Evolutionary conservation across 805 yeast species (phyloP).

Genomic region (Starmera dryadoides): DNA sequence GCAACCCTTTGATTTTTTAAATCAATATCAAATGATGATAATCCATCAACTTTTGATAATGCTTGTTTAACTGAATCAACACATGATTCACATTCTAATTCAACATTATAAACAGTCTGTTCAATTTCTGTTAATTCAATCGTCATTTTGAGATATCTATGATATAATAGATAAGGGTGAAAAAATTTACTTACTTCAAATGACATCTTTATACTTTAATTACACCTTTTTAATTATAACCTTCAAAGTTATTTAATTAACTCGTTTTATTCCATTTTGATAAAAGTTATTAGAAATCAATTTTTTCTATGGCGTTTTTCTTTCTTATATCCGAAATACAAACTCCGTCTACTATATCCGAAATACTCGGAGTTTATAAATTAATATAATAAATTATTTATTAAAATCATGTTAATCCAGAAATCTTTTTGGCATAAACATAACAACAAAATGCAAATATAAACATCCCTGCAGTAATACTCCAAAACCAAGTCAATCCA

Average conservation of each 20-base stretch:
- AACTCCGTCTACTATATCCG: no score
- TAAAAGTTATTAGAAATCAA: no score
- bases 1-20: constrained; percentile 53
- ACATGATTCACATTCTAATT: constrained; percentile 73
- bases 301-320: no score
- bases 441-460: constrained; percentile 40
- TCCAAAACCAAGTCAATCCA: constrained; percentile 61
- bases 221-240: background rate
- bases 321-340: no score
- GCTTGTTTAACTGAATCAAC: constrained; percentile 51
- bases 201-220: constrained; percentile 5
- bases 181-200: constrained; percentile 11
- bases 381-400: no score
- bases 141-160: background rate
- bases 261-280: background rate
- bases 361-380: no score
- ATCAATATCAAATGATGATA: constrained; percentile 48
- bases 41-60: constrained; percentile 41
- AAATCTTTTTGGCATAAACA: constrained; percentile 38
- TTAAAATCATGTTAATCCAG: constrained; percentile 20
- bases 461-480: constrained; percentile 39
- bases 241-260: background rate
- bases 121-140: background rate
- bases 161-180: no score
- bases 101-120: constrained; percentile 70